These are phyloP conservation scores for Prunus persica DNA, from an alignment of 306 rosid genomes.

Conservation along the genomic window Prunus_persica_NCBIv2 NC_034009.1:46505001-46505500, in stretches of 20 bases:
- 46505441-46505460: slow-evolving; percentile 20
- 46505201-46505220: background rate
- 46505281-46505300: background rate
- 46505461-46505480: slow-evolving; percentile 71
- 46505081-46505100: background rate
- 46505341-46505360: background rate
- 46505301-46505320: background rate
- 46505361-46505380: background rate
- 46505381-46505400: background rate
- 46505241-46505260: background rate
- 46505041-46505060: background rate
- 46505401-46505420: background rate
- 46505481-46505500: slow-evolving; percentile 95
- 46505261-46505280: background rate
- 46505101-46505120: background rate
- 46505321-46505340: background rate
- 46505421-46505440: slow-evolving; percentile 21
- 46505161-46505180: background rate
- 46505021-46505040: background rate
- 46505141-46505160: background rate
- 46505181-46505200: background rate
- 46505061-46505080: background rate
- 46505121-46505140: background rate
- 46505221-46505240: background rate
- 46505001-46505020: background rate